A percentile compares a stretch with the other conserved stretches of the same genome.
Evolutionary conservation across 2,329 filamentous ascomycete species (phyloP).

Genomic region (Phaeomoniella chlamydospora): DNA sequence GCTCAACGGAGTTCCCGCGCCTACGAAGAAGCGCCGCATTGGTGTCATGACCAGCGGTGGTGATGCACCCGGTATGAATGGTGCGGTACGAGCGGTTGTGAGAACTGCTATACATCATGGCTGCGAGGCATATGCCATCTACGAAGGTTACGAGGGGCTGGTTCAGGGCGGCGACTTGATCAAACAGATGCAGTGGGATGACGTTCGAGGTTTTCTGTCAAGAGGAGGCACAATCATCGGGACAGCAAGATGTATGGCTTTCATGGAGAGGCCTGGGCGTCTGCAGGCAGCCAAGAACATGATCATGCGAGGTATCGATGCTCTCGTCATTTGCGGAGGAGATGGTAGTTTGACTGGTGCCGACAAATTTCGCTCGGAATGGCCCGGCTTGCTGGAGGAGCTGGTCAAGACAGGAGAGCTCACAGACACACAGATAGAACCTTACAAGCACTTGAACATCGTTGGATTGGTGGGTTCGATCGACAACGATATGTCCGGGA

Average conservation of each 20-base stretch:
- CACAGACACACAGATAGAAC: constrained; percentile 53
- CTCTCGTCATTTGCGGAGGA: constrained; percentile 90
- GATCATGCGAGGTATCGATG: constrained; percentile 83
- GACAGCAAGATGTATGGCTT: constrained; percentile 82
- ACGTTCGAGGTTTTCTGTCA: constrained; percentile 85
- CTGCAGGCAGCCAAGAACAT: constrained; percentile 85
- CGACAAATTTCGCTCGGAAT: constrained; percentile 83
- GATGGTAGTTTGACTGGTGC: constrained; percentile 93
- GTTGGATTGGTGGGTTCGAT: constrained; percentile 94
- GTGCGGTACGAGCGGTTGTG: constrained; percentile 75
- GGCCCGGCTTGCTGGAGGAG: constrained; percentile 77
- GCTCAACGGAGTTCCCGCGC: constrained; percentile 4
- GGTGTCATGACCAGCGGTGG: constrained; percentile 90
- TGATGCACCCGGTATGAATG: constrained; percentile 92
- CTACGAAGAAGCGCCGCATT: constrained; percentile 48
- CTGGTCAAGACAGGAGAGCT: constrained; percentile 63
- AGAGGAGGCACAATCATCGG: constrained; percentile 94
- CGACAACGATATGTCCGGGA: constrained; percentile 95
- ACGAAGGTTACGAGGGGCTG: constrained; percentile 92
- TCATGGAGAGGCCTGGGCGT: constrained; percentile 77
- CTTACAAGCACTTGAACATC: constrained; percentile 82
- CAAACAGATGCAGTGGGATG: constrained; percentile 75
- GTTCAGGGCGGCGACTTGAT: constrained; percentile 84
- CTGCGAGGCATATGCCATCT: constrained; percentile 67
- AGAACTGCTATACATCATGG: constrained; percentile 78